phyloP scores from a whole-genome alignment of 2,329 filamentous ascomycete species.

The Sphaerulina vaccinii region DNA sequence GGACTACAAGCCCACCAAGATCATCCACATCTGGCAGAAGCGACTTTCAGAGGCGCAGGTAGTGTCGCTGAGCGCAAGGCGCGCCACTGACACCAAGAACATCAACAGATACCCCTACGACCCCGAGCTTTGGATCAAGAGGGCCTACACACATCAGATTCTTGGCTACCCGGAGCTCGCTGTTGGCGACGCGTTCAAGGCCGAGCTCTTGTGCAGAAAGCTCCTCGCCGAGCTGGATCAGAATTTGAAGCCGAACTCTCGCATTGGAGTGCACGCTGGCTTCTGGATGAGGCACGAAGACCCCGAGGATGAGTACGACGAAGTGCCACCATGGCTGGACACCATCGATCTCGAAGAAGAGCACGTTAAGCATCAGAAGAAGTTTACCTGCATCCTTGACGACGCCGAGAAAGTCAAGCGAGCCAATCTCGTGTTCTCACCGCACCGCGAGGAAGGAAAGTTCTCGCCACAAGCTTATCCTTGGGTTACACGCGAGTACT shows the following conservation, averaged over 20 bases:
- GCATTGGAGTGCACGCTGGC: constrained; percentile 27
- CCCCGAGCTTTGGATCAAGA: constrained; percentile 26
- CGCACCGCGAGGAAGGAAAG: constrained; percentile 19
- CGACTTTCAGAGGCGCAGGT: constrained; percentile 7
- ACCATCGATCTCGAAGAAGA: constrained; percentile 8
- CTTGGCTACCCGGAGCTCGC: constrained; percentile 34
- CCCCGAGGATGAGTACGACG: constrained; percentile 2
- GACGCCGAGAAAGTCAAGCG: constrained; percentile 17
- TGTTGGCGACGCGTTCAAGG: constrained; percentile 32
- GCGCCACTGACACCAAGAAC: constrained; percentile 19
- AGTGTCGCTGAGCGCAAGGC: neutral
- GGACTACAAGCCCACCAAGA: constrained; percentile 23
- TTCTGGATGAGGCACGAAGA: constrained; percentile 33
- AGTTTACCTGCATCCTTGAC: constrained; percentile 14
- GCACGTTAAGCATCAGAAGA: constrained; percentile 8
- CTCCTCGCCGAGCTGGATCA: constrained; percentile 14
- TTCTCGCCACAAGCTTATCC: constrained; percentile 30
- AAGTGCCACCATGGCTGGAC: neutral
- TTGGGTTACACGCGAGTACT: constrained; percentile 28
- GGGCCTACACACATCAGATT: constrained; percentile 20
- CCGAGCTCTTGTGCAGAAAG: constrained; percentile 21
- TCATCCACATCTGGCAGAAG: constrained; percentile 14
- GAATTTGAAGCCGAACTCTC: constrained; percentile 13
- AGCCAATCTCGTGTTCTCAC: constrained; percentile 20
- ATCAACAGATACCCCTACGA: constrained; percentile 30